Conservation (phyloP, 2,329 filamentous ascomycete genomes). For the Microdochium paspali region DNA sequence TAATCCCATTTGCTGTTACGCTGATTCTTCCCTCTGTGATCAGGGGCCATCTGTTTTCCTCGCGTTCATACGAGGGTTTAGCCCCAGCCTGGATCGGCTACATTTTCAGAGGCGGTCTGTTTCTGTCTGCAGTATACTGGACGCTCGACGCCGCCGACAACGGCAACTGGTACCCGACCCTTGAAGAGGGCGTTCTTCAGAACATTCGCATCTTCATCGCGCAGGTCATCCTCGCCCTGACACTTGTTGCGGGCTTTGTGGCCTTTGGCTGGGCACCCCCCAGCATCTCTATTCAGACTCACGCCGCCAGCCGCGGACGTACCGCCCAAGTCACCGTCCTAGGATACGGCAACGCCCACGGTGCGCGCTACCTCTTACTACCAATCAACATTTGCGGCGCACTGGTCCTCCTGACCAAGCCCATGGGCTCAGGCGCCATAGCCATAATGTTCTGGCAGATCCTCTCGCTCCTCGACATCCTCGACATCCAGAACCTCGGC, state of each 20-base stretch:
- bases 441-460: constrained; percentile 82
- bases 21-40: constrained; percentile 64
- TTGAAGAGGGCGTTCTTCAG: constrained; percentile 58
- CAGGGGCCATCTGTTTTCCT: constrained; percentile 71
- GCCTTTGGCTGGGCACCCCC: constrained; percentile 83
- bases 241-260: constrained; percentile 73
- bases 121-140: constrained; percentile 78
- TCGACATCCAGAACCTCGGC: constrained; percentile 52
- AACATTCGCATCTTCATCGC: constrained; percentile 67
- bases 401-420: constrained; percentile 77
- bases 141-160: constrained; percentile 82
- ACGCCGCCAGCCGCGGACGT: constrained; percentile 29
- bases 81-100: constrained; percentile 78
- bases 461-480: constrained; percentile 61
- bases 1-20: constrained; percentile 67
- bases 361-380: constrained; percentile 79
- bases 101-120: constrained; percentile 65
- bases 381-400: constrained; percentile 69
- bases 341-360: constrained; percentile 89
- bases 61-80: constrained; percentile 78
- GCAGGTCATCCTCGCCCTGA: constrained; percentile 69
- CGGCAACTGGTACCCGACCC: constrained; percentile 61
- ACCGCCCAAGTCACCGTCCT: constrained; percentile 63
- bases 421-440: constrained; percentile 83
- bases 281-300: constrained; percentile 62